Percentiles rank a stretch among this genome's conserved stretches.
These are phyloP conservation scores for Suhomyces sp. DNA, from an alignment of 805 yeast species.

Conservation along the genomic window DNA sequence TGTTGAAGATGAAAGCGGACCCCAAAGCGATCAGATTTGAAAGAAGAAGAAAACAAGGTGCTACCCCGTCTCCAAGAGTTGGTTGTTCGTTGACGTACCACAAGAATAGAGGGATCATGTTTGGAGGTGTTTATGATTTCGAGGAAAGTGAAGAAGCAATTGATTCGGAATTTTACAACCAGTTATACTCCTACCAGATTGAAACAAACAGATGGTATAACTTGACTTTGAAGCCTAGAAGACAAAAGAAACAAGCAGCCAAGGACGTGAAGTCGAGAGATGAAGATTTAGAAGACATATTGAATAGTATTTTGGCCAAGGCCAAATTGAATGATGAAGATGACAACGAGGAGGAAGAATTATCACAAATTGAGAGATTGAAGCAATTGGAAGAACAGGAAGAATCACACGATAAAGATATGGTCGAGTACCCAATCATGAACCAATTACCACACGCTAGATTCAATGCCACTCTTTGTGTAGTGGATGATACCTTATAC, in stretches of 20 bases:
- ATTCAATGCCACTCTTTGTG: constrained; percentile 83
- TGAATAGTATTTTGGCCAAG: constrained; percentile 70
- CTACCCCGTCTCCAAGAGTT: constrained; percentile 90
- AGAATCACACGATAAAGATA: constrained; percentile 38
- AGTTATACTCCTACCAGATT: constrained; percentile 74
- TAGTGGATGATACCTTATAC: constrained; percentile 77
- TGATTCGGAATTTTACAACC: constrained; percentile 81
- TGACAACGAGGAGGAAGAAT: constrained; percentile 36
- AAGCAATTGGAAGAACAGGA: constrained; percentile 38
- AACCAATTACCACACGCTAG: constrained; percentile 80
- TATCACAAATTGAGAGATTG: constrained; percentile 36
- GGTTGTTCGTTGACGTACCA: constrained; percentile 89
- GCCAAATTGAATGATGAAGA: constrained; percentile 66
- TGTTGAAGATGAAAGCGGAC: constrained; percentile 82
- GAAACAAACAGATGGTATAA: constrained; percentile 90
- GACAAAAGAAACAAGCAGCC: constrained; percentile 45
- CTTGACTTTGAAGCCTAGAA: constrained; percentile 58
- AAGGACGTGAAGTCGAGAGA: constrained; percentile 59
- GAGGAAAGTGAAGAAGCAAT: constrained; percentile 94
- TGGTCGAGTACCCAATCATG: constrained; percentile 54
- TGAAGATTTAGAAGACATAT: constrained; percentile 76
- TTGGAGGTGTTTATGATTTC: constrained; percentile 94
- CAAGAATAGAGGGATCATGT: constrained; percentile 86
- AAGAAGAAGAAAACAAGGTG: constrained; percentile 84
- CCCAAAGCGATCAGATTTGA: constrained; percentile 80